phyloP scores from a whole-genome alignment of 1,139 yeast species.

The Insectozyma bohioensis region DNA sequence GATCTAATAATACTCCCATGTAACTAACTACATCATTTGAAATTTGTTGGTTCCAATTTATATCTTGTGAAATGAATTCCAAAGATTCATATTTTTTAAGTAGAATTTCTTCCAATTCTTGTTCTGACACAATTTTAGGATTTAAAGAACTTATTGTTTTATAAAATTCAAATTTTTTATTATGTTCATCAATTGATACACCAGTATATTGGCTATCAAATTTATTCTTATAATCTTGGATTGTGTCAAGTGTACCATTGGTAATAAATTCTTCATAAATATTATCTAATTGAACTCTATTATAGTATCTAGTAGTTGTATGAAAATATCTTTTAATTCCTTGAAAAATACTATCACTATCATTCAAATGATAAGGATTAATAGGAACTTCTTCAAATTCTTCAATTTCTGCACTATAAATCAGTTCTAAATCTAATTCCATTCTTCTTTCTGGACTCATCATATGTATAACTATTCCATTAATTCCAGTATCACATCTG shows the following conservation, averaged over 20 bases:
- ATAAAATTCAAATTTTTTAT: conserved; percentile 35
- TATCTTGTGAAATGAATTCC: conserved; percentile 12
- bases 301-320: conserved; percentile 21
- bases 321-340: conserved; percentile 43
- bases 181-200: conserved; percentile 28
- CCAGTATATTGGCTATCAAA: conserved; percentile 20
- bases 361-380: conserved; percentile 5
- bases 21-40: conserved; percentile 29
- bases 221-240: conserved; percentile 8
- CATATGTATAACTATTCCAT: conserved; percentile 67
- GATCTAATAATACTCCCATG: conserved; percentile 36
- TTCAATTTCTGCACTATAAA: conserved; percentile 54
- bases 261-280: conserved; percentile 9
- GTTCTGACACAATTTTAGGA: conserved; percentile 30
- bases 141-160: conserved; percentile 35
- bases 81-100: conserved; percentile 30
- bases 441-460: conserved; percentile 67
- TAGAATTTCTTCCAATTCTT: conserved; percentile 23
- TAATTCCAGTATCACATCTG: conserved; percentile 65
- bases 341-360: conserved; percentile 46
- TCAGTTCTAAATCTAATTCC: conserved; percentile 65
- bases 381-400: conserved; percentile 3
- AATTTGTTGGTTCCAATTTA: conserved; percentile 19
- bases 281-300: conserved; percentile 3
- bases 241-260: conserved; percentile 1